phyloP scores from a whole-genome alignment of 2,329 filamentous ascomycete species.

The Colletotrichum salicis region DNA sequence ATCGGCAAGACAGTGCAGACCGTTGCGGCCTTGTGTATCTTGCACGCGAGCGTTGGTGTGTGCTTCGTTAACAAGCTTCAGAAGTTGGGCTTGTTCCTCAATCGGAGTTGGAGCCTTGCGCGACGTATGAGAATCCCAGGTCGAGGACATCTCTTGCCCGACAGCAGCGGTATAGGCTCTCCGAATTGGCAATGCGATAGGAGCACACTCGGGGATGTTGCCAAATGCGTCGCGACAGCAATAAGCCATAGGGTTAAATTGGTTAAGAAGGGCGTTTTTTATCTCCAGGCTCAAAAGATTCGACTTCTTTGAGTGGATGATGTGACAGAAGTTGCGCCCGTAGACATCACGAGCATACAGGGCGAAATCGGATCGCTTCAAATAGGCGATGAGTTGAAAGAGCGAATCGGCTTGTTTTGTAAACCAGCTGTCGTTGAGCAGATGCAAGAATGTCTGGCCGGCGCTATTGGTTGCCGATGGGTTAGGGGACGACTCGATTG shows the following conservation, averaged over 20 bases:
- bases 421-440: slow-evolving; percentile 51
- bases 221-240: slow-evolving; percentile 63
- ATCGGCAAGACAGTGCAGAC: slow-evolving; percentile 67
- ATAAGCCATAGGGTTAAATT: slow-evolving; percentile 45
- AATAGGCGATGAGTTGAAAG: slow-evolving; percentile 39
- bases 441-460: slow-evolving; percentile 61
- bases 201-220: slow-evolving; percentile 39
- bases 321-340: slow-evolving; percentile 64
- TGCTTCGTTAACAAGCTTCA: slow-evolving; percentile 49
- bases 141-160: slow-evolving; percentile 23
- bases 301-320: slow-evolving; percentile 43
- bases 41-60: slow-evolving; percentile 47
- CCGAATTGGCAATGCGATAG: slow-evolving; percentile 34
- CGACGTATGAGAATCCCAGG: slow-evolving; percentile 1
- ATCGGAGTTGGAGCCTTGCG: slow-evolving; percentile 11
- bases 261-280: slow-evolving; percentile 47
- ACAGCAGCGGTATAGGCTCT: slow-evolving; percentile 31
- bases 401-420: slow-evolving; percentile 40
- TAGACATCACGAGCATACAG: slow-evolving; percentile 57
- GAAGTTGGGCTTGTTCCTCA: slow-evolving; percentile 46
- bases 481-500: slow-evolving; percentile 36
- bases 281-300: slow-evolving; percentile 42
- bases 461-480: slow-evolving; percentile 50
- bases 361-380: slow-evolving; percentile 41
- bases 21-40: slow-evolving; percentile 63